Base-by-base conservation (phyloP, 805 yeast genomes). In the Ogataea glucozyma region DNA sequence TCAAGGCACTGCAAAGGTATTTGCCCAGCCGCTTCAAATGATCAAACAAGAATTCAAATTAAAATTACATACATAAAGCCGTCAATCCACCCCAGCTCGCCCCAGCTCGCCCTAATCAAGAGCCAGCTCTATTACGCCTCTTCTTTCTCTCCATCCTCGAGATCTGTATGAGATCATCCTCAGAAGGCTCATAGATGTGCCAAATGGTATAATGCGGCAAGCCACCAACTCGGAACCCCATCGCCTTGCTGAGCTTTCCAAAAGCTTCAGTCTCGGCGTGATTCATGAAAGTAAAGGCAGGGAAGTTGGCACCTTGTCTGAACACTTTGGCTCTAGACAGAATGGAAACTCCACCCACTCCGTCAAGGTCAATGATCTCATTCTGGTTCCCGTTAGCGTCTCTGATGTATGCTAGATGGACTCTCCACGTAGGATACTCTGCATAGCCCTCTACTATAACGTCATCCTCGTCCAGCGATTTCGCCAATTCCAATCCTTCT, bases 151-250 rank as follows among this genome's bases (percentile, higher is more conserved):
- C 95, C 62, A 78, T 70, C 52, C 71, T 72, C 2, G 88, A 84
- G 41, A 86, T 85, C 53, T 81, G 79, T 52, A 73, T 71, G 51
- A 86, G 69, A 65, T 86, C 95, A 57, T 86, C 91, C 62, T 83
- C 90, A 66, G 90, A 83, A 12, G 95, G 95, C 58, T 86, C 95
- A 61, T 83, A 86, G 37, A 88, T 85, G 63, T 88, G 96, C 96
- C 96, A 88, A 31, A 88, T 70, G 0, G 90, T 86, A 63, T 88
- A 88, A 66, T 88, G 90, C 4, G 96, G 96, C 50, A 88, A 72
- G 0, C 97, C 97, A 27, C 89, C 93, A 11, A 88, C 95, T 47
- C 70, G 70, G 64, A 76, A 86, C 5, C 95, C 95, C 85, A 87
- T 83, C 49, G 71, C 69, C 53, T 73, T 82, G 16, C 89, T 81